Conservation (phyloP, 1,139 yeast genomes). For the Pichia inconspicua region DNA sequence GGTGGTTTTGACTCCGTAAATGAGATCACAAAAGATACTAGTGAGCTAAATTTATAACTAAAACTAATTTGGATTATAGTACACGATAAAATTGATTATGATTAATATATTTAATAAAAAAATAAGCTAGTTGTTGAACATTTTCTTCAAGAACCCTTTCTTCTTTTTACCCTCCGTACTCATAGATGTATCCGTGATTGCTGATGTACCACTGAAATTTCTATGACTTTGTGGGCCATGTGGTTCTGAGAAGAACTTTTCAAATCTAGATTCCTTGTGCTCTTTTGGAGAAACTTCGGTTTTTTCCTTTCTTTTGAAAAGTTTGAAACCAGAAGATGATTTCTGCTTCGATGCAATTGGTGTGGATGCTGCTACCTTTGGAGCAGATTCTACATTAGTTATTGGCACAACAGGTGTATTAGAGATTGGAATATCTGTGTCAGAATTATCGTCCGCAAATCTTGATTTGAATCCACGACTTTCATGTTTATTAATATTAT, state of each 20-base stretch:
- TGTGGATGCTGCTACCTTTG: slow-evolving; percentile 12
- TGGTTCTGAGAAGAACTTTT: slow-evolving; percentile 22
- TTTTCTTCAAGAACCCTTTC: slow-evolving; percentile 46
- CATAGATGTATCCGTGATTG: background rate
- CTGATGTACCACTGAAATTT: slow-evolving; percentile 14
- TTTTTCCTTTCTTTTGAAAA: background rate
- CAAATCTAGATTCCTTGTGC: slow-evolving; percentile 13
- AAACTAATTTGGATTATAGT: background rate
- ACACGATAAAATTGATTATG: background rate
- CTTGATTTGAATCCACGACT: slow-evolving; percentile 34
- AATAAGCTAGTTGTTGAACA: slow-evolving; percentile 38
- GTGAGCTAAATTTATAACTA: background rate
- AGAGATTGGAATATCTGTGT: slow-evolving; percentile 27
- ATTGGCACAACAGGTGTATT: background rate
- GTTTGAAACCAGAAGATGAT: background rate
- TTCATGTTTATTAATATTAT: slow-evolving; percentile 4
- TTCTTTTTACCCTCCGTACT: slow-evolving; percentile 29
- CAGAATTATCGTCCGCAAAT: slow-evolving; percentile 50
- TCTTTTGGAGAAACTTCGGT: background rate
- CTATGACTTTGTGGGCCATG: slow-evolving; percentile 14
- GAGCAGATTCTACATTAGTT: slow-evolving; percentile 9
- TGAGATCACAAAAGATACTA: background rate
- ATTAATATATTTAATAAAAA: background rate
- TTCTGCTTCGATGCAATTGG: background rate
- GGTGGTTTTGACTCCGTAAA: background rate